A percentile compares a stretch with the other conserved stretches of the same genome.
phyloP scores from a whole-genome alignment of 2,329 filamentous ascomycete genomes.

The Dothistroma septosporum region DNA sequence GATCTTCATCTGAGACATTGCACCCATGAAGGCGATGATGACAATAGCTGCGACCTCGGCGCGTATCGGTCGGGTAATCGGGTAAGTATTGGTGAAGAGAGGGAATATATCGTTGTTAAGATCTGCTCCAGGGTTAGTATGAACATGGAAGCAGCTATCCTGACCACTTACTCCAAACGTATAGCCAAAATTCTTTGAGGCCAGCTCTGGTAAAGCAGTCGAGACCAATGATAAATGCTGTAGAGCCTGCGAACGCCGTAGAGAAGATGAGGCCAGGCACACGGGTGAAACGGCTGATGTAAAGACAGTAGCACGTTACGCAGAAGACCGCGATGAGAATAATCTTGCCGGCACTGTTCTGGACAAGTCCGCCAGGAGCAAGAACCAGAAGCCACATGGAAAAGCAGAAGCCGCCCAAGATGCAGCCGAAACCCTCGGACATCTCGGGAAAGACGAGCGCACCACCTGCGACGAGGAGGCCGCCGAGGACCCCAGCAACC shows the following conservation, averaged over 20 bases:
- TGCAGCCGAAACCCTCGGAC: conserved; percentile 76
- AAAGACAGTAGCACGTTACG: conserved; percentile 64
- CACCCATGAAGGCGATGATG: conserved; percentile 67
- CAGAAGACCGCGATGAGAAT: conserved; percentile 74
- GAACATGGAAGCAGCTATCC: conserved; percentile 3
- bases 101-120: conserved; percentile 80
- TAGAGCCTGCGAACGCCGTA: conserved; percentile 78
- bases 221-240: conserved; percentile 73
- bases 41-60: conserved; percentile 78
- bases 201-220: conserved; percentile 89
- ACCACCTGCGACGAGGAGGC: conserved; percentile 66
- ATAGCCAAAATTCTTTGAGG: conserved; percentile 93
- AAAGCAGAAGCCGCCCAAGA: conserved; percentile 80
- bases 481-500: conserved; percentile 69
- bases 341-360: conserved; percentile 57
- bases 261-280: conserved; percentile 71
- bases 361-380: conserved; percentile 69
- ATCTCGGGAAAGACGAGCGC: conserved; percentile 79
- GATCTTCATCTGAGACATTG: conserved; percentile 79
- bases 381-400: conserved; percentile 88
- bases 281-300: conserved; percentile 73
- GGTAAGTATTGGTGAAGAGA: conserved; percentile 70
- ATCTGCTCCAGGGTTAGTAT: conserved; percentile 36
- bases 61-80: conserved; percentile 77
- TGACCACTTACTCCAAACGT: conserved; percentile 65